Evolutionary conservation across 2,329 filamentous ascomycete species (phyloP).

Genomic region (Epichloe amarillans): DNA sequence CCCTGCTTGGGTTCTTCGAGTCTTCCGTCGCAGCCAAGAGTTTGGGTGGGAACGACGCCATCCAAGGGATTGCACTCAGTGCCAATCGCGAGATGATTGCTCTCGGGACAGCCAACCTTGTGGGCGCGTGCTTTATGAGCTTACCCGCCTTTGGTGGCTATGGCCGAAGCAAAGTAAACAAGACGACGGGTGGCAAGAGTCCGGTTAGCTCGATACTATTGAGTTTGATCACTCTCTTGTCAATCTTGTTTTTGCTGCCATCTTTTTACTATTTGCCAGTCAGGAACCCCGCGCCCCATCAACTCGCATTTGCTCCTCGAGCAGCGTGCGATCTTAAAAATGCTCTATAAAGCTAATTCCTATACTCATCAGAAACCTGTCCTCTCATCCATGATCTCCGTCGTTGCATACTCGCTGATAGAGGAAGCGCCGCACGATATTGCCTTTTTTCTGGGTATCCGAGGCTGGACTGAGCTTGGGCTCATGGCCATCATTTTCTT

Average conservation of each 20-base stretch:
- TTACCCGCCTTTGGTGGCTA: slow-evolving; percentile 93
- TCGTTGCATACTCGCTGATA: slow-evolving; percentile 86
- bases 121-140: slow-evolving; percentile 83
- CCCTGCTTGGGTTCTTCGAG: slow-evolving; percentile 95
- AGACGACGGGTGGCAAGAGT: slow-evolving; percentile 78
- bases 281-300: slow-evolving; percentile 10
- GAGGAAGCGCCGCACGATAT: slow-evolving; percentile 94
- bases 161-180: slow-evolving; percentile 89
- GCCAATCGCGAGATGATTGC: slow-evolving; percentile 90
- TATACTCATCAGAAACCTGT: slow-evolving; percentile 65
- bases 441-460: slow-evolving; percentile 79
- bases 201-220: slow-evolving; percentile 89
- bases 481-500: slow-evolving; percentile 87
- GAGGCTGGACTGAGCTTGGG: slow-evolving; percentile 71
- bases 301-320: background rate
- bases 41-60: slow-evolving; percentile 54
- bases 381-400: slow-evolving; percentile 83
- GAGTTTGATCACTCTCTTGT: slow-evolving; percentile 67
- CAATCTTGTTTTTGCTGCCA: slow-evolving; percentile 69
- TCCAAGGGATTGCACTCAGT: slow-evolving; percentile 71
- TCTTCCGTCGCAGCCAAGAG: slow-evolving; percentile 93
- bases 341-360: background rate
- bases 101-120: slow-evolving; percentile 77
- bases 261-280: slow-evolving; percentile 96
- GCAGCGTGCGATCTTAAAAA: background rate